phyloP scores from a whole-genome alignment of 495 filamentous ascomycete species.

The Aspergillus carlsbadensis region DNA sequence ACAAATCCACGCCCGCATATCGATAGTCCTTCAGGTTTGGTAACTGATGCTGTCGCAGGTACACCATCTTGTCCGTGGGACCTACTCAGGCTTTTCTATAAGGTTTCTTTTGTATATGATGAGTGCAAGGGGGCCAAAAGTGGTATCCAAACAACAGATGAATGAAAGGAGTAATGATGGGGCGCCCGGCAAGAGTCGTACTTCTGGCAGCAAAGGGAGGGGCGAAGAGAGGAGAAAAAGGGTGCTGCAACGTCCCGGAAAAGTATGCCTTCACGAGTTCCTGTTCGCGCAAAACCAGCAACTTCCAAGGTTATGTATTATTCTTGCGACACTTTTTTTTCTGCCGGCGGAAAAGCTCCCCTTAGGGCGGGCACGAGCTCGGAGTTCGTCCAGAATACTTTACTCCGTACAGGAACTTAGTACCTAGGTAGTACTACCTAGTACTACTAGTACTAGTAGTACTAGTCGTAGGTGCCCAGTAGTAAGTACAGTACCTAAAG shows the following conservation, averaged over 20 bases:
- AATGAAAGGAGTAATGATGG: neutral
- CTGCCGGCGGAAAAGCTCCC: slow-evolving; percentile 25
- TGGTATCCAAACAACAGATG: neutral
- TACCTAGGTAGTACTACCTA: too few relatives aligned
- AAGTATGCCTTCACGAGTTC: neutral
- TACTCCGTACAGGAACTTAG: too few relatives aligned
- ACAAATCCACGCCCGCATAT: slow-evolving; percentile 88
- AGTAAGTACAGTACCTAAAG: too few relatives aligned
- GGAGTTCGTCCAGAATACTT: too few relatives aligned
- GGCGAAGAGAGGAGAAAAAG: neutral
- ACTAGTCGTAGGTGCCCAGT: too few relatives aligned
- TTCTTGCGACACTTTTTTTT: slow-evolving; percentile 20
- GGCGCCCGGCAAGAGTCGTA: neutral
- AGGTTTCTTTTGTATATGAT: neutral
- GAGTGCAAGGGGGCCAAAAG: neutral
- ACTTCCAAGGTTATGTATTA: slow-evolving; percentile 2
- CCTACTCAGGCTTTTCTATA: too few relatives aligned
- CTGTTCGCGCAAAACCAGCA: neutral
- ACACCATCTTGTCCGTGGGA: slow-evolving; percentile 57
- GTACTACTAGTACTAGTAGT: too few relatives aligned
- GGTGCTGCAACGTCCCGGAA: neutral
- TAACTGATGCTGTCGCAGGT: slow-evolving; percentile 88
- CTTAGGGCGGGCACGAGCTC: slow-evolving; percentile 13
- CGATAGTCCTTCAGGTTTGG: slow-evolving; percentile 88
- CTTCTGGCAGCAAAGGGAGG: neutral